Percentiles rank a stretch among this genome's conserved stretches.
Conservation (phyloP, 805 yeast species). For the Diddensiella caesifluorescens region DNA sequence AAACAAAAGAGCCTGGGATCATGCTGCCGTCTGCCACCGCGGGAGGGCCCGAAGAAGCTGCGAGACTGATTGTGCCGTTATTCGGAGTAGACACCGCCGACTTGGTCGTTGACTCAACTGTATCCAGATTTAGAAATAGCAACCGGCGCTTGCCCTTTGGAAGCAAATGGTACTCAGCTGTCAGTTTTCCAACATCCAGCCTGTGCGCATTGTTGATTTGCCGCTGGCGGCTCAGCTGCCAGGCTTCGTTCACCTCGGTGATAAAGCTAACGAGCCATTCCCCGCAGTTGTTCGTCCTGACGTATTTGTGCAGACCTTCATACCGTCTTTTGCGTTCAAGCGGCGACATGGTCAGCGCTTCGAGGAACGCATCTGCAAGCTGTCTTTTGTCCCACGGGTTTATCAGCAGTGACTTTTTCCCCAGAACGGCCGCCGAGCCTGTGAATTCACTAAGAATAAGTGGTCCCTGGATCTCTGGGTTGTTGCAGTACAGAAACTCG, state of each 20-base stretch:
- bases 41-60: too few relatives aligned
- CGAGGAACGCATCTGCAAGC: slow-evolving; percentile 57
- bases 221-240: slow-evolving; percentile 46
- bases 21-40: too few relatives aligned
- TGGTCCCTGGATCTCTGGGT: slow-evolving; percentile 22
- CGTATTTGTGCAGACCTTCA: slow-evolving; percentile 46
- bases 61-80: too few relatives aligned
- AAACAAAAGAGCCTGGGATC: too few relatives aligned
- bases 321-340: slow-evolving; percentile 59
- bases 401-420: slow-evolving; percentile 57
- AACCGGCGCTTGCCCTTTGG: slow-evolving; percentile 36
- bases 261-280: slow-evolving; percentile 66
- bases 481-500: slow-evolving; percentile 69
- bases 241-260: slow-evolving; percentile 45
- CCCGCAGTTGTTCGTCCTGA: slow-evolving; percentile 62
- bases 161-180: slow-evolving; percentile 29
- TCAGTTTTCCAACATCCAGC: slow-evolving; percentile 35
- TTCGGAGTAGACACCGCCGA: too few relatives aligned
- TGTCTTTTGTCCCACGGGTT: slow-evolving; percentile 86
- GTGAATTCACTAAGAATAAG: slow-evolving; percentile 85
- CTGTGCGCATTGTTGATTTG: slow-evolving; percentile 29
- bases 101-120: too few relatives aligned
- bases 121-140: slow-evolving; percentile 49
- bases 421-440: slow-evolving; percentile 79
- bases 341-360: slow-evolving; percentile 58